A percentile compares a stretch with the other conserved stretches of the same genome.
These are phyloP conservation scores for Chaetomium globosum DNA, from an alignment of 2,329 filamentous ascomycete species.

Conservation along the genomic window DNA sequence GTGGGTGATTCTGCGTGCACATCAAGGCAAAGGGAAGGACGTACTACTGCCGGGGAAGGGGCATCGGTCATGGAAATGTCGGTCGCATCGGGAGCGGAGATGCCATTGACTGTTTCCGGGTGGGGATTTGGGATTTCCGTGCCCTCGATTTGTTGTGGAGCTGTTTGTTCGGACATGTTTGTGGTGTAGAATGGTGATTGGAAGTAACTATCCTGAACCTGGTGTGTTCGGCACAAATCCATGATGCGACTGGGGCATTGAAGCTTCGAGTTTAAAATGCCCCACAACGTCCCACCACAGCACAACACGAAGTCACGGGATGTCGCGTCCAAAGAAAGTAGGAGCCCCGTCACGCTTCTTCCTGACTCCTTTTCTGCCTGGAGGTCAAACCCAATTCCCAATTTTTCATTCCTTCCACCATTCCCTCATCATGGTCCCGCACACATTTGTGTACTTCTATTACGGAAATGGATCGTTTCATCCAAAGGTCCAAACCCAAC, in stretches of 20 bases:
- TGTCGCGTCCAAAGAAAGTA: conserved; percentile 25
- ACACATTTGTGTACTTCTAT: not conserved
- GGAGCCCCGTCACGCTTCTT: conserved; percentile 13
- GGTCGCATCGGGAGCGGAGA: not conserved
- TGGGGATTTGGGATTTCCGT: conserved; percentile 7
- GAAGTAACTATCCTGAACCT: not conserved
- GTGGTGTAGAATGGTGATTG: conserved; percentile 3
- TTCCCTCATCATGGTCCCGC: conserved; percentile 2
- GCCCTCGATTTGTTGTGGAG: not conserved
- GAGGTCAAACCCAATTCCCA: not conserved
- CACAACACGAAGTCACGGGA: conserved; percentile 35
- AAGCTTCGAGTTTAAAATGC: not conserved
- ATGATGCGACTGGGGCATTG: not conserved
- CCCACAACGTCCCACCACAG: conserved; percentile 18
- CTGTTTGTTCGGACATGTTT: conserved; percentile 22
- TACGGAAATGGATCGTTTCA: conserved; percentile 39
- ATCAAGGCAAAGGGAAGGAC: conserved; percentile 2
- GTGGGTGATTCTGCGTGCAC: not conserved
- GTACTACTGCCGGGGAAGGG: conserved; percentile 21
- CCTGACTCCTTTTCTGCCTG: conserved; percentile 22
- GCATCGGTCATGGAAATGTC: conserved; percentile 30
- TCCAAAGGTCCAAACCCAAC: conserved; percentile 32
- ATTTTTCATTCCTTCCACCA: not conserved
- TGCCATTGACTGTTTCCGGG: conserved; percentile 9
- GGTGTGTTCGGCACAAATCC: not conserved